Conservation (phyloP, 1,139 yeast species). For the Magnusiomyces ingens region DNA sequence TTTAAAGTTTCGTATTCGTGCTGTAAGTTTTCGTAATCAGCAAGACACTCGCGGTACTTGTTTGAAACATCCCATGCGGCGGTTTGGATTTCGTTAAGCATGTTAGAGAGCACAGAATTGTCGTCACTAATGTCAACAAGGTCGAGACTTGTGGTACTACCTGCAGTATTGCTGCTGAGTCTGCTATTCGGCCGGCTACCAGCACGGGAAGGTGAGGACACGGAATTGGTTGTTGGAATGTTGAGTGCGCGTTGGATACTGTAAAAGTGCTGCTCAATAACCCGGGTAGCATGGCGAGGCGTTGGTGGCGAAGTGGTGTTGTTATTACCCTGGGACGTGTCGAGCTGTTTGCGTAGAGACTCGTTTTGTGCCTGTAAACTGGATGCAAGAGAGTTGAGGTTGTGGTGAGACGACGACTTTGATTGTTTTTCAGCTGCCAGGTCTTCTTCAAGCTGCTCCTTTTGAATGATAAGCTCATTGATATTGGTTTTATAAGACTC, state of each 20-base stretch:
- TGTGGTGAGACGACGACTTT: neutral
- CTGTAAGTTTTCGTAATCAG: neutral
- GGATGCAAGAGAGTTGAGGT: neutral
- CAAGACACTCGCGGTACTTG: neutral
- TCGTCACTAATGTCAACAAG: neutral
- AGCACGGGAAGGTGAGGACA: too few relatives aligned
- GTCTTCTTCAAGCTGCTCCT: neutral
- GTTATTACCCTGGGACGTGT: neutral
- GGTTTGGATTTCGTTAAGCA: conserved; percentile 1
- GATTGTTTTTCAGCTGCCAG: neutral
- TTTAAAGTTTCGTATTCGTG: neutral
- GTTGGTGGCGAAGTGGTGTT: too few relatives aligned
- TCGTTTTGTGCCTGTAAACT: neutral
- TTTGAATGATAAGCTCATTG: neutral
- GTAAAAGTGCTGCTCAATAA: too few relatives aligned
- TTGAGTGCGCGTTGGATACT: too few relatives aligned
- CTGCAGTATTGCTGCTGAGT: too few relatives aligned
- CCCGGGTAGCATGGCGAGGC: too few relatives aligned
- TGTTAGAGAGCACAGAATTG: neutral
- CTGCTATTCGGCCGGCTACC: too few relatives aligned
- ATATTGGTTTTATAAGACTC: neutral
- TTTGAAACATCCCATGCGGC: conserved; percentile 3
- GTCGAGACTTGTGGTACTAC: too few relatives aligned
- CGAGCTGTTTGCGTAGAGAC: neutral
- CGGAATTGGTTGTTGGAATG: too few relatives aligned